These are phyloP conservation scores for Aspergillus coremiiformis DNA, from an alignment of 495 filamentous ascomycete species.

Conservation along the genomic window DNA sequence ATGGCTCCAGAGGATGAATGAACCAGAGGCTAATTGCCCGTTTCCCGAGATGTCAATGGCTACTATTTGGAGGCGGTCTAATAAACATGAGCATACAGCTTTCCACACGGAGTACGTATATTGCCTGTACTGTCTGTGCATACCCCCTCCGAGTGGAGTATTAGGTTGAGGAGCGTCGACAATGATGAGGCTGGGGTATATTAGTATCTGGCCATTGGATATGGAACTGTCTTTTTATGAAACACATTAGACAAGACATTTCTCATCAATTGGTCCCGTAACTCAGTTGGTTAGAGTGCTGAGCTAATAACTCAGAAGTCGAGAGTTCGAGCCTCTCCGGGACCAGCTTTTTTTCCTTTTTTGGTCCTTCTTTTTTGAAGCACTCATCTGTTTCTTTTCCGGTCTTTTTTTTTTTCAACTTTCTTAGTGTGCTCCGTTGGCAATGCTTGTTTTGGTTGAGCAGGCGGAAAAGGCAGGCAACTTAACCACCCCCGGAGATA, in stretches of 20 bases:
- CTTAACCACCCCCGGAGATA: too few species aligned
- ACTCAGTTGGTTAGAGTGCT: conserved; percentile 10
- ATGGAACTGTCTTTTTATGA: conserved; percentile 16
- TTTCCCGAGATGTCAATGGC: conserved; percentile 60
- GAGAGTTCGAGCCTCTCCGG: conserved; percentile 10
- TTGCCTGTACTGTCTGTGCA: conserved; percentile 20
- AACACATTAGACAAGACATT: not conserved
- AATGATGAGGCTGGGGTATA: conserved; percentile 56
- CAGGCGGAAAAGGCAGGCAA: too few species aligned
- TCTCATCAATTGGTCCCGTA: conserved; percentile 8
- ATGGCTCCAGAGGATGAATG: conserved; percentile 30
- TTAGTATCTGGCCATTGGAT: conserved; percentile 52
- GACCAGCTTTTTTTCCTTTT: conserved; percentile 1
- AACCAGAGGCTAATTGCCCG: conserved; percentile 50
- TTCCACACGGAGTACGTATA: not conserved
- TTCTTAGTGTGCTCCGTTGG: too few species aligned
- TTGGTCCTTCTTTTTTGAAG: not conserved
- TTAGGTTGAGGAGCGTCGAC: conserved; percentile 59
- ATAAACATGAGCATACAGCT: too few species aligned
- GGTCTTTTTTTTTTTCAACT: not conserved
- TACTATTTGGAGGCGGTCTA: conserved; percentile 56
- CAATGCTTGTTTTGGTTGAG: too few species aligned
- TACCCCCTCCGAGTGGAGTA: conserved; percentile 58
- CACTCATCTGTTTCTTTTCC: not conserved
- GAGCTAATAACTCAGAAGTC: conserved; percentile 10